Evolutionary conservation across 495 filamentous ascomycete species (phyloP).

Genomic region (Cercophora sp.): DNA sequence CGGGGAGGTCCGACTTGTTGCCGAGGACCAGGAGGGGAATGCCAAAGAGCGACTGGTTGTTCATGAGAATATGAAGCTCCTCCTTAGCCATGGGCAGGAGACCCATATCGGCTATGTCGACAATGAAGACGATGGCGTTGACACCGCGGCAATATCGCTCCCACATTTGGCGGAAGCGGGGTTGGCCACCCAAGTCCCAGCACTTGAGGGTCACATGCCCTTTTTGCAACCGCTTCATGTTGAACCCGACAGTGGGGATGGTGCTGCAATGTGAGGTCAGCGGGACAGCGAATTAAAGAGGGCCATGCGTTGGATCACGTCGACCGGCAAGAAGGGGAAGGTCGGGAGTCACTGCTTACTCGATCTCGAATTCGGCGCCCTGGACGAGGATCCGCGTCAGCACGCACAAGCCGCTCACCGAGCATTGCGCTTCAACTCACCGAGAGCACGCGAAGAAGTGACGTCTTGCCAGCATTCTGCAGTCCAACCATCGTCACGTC

Average conservation of each 20-base stretch:
- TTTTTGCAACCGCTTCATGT: constrained; percentile 97
- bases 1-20: constrained; percentile 91
- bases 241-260: constrained; percentile 97
- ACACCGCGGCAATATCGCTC: constrained; percentile 96
- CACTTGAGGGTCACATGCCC: constrained; percentile 99
- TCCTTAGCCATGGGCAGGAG: constrained; percentile 85
- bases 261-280: constrained; percentile 63
- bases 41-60: constrained; percentile 76
- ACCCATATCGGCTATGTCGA: constrained; percentile 74
- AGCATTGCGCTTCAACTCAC: constrained; percentile 52
- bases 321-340: constrained; percentile 4
- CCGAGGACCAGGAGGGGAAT: constrained; percentile 95
- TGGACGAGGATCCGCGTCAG: constrained; percentile 33
- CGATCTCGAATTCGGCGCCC: constrained; percentile 98
- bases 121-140: constrained; percentile 96
- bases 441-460: constrained; percentile 85
- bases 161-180: constrained; percentile 98
- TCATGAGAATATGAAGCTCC: constrained; percentile 84
- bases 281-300: constrained; percentile 20
- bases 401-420: background rate
- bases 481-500: constrained; percentile 99
- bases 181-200: constrained; percentile 97
- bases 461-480: constrained; percentile 98
- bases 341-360: constrained; percentile 59
- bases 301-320: constrained; percentile 10